These are phyloP conservation scores for Trametes maxima DNA, from an alignment of 768 basidiomycete genomes.

Conservation along the genomic window DNA sequence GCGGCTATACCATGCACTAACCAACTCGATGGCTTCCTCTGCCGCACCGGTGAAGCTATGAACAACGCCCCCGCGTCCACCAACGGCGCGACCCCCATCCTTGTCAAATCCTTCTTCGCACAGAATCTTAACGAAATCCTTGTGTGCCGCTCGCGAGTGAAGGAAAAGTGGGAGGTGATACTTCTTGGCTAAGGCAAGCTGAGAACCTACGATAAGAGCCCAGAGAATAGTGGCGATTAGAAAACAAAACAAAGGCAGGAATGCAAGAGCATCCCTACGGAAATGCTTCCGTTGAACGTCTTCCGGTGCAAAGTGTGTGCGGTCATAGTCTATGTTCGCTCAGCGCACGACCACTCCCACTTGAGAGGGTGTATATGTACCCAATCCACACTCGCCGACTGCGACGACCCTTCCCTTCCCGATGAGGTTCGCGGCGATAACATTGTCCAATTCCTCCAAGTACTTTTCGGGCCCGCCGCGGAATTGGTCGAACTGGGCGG, in stretches of 20 bases:
- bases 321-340: constrained; percentile 64
- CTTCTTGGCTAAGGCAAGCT: constrained; percentile 68
- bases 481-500: constrained; percentile 63
- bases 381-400: constrained; percentile 80
- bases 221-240: neutral
- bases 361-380: constrained; percentile 36
- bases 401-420: constrained; percentile 66
- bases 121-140: constrained; percentile 67
- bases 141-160: constrained; percentile 77
- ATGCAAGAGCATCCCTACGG: constrained; percentile 41
- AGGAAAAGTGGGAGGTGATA: constrained; percentile 78
- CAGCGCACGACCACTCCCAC: neutral
- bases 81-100: constrained; percentile 55
- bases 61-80: constrained; percentile 73
- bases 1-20: constrained; percentile 36
- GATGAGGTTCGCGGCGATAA: constrained; percentile 51
- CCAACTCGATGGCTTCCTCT: constrained; percentile 66
- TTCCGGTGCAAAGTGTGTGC: constrained; percentile 61
- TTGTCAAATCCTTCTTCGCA: constrained; percentile 64
- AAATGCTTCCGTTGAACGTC: constrained; percentile 67
- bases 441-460: constrained; percentile 54
- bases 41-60: constrained; percentile 78
- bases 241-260: too few relatives aligned
- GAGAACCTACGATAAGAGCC: constrained; percentile 40
- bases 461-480: constrained; percentile 62